Base-by-base conservation (phyloP, 2,329 filamentous ascomycete genomes). In the Bipolaris gigantea region DNA sequence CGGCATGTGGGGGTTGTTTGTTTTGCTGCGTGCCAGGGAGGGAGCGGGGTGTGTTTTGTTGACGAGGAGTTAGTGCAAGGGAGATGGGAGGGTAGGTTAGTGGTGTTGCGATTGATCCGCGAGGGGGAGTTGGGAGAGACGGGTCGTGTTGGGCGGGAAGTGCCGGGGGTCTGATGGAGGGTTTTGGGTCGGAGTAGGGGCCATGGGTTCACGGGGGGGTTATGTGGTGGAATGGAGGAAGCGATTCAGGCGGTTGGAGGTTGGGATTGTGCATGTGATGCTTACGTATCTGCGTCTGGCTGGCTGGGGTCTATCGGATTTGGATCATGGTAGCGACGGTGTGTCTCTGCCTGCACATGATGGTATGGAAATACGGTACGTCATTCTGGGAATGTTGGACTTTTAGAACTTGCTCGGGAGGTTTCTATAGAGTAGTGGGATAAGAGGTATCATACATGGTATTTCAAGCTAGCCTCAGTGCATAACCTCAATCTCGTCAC, bases 401-500 rank as follows among this genome's bases (percentile, higher is more conserved):
- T 30, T 30, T 30, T 30, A 10, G 1, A 30, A 13, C 13, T 30
- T 30, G 3, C 4, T 13, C 27, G 13, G 5, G 10, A 11, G 4
- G 13, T 30, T 0, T 30, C 27, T 11, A 13, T 30, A n/a, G 15
- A 40, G 15, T 11, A 25, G 9, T 40, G 21, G 3, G 10, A 25
- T 13, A 40, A 30, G 4, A 25, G 10, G 25, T n/a, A 6, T 15
- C 7, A 25, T 9, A 1, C 13, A 1, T 15, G 1, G 25, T 7
- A 23, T 10, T 38, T 5, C 38, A 9, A 2, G 16, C 5, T 10
- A n/a, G 16, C 8, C 9, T 60, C 32, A 60, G 27, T 53, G 57
- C 38, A 63, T 3, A 8, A 66, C 56, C 25, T 57, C 63, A 47
- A 70, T 72, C 16, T 62, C 63, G 43, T 71, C 66, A 23, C 50